Evolutionary conservation across 441 rosid genomes (phyloP).

Genomic region (Gossypium schwendimanii): DNA sequence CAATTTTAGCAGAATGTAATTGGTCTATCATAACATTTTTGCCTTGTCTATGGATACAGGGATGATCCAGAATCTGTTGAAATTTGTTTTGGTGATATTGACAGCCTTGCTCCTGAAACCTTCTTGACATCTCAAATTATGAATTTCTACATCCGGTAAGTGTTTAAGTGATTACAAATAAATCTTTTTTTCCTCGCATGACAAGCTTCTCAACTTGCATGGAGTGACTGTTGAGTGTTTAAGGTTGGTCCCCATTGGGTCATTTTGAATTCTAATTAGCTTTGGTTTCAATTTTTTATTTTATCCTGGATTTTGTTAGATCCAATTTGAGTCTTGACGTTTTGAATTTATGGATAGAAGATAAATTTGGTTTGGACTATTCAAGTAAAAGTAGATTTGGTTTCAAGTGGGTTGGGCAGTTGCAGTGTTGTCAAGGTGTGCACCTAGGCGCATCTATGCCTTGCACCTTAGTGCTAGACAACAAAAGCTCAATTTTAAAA

Average conservation of each 20-base stretch:
- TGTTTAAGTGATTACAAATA: constrained; percentile 5
- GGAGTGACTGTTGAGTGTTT: background rate
- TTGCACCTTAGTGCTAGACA: background rate
- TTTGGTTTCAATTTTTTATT: background rate
- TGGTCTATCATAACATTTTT: constrained; percentile 3
- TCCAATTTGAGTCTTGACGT: background rate
- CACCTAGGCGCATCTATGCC: background rate
- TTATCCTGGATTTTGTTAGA: background rate
- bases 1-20: background rate
- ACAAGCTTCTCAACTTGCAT: background rate
- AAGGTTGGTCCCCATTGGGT: background rate
- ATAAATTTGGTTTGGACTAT: background rate
- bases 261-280: background rate
- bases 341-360: background rate
- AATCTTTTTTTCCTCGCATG: background rate
- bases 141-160: constrained; percentile 81
- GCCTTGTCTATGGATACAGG: constrained; percentile 34
- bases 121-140: constrained; percentile 71
- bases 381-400: background rate
- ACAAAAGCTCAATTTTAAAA: background rate
- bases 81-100: constrained; percentile 49
- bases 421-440: background rate
- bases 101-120: constrained; percentile 58
- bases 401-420: background rate
- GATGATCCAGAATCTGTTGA: constrained; percentile 64